A percentile compares a stretch with the other conserved stretches of the same genome.
phyloP scores from a whole-genome alignment of 106 monocot species.

The Dioscorea alata region DNA sequence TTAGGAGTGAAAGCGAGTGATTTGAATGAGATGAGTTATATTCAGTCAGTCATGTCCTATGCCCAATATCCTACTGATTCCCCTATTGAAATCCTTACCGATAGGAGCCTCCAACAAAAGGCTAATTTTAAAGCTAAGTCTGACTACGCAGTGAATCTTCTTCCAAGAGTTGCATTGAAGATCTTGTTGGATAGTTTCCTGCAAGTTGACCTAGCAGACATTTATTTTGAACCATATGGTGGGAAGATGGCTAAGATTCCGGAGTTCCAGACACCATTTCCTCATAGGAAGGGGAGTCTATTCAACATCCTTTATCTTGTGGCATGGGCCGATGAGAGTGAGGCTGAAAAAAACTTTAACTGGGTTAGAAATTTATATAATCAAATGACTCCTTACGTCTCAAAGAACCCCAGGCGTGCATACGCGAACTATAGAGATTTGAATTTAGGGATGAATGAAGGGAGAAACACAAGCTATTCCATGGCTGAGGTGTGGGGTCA shows the following conservation, averaged over 20 bases:
- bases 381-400: conserved; percentile 13
- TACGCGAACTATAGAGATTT: conserved; percentile 12
- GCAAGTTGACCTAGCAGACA: not conserved
- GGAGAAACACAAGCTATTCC: conserved; percentile 11
- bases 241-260: conserved; percentile 7
- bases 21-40: conserved; percentile 32
- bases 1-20: conserved; percentile 9
- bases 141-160: conserved; percentile 21
- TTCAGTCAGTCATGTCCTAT: conserved; percentile 13
- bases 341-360: not conserved
- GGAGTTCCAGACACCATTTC: conserved; percentile 2
- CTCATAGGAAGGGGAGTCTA: not conserved
- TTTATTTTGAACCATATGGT: conserved; percentile 3
- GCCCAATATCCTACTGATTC: not conserved
- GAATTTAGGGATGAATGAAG: conserved; percentile 41
- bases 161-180: conserved; percentile 9
- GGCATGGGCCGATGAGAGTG: not conserved
- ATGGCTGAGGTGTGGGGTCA: conserved; percentile 21
- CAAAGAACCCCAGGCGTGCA: conserved; percentile 21
- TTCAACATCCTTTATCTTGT: conserved; percentile 16
- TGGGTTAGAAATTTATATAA: conserved; percentile 3
- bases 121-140: conserved; percentile 20
- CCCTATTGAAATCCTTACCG: not conserved
- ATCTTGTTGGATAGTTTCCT: conserved; percentile 5
- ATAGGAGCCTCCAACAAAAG: not conserved